phyloP scores from a whole-genome alignment of 2,329 filamentous ascomycete genomes.

The Fusarium verticillioides region DNA sequence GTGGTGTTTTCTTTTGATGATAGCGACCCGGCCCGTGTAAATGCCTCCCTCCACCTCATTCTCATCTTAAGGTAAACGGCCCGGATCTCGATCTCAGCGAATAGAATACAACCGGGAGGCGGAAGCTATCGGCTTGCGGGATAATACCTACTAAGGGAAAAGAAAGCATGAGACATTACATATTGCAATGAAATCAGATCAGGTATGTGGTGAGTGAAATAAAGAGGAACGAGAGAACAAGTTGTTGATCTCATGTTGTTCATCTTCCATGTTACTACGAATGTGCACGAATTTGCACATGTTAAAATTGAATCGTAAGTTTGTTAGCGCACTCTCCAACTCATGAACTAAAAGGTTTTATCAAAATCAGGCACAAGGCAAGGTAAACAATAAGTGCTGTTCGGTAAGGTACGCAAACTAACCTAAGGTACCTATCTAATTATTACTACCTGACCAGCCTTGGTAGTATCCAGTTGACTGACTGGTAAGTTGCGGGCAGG shows the following conservation, averaged over 20 bases:
- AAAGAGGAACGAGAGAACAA: not conserved
- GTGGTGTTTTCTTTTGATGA: conserved; percentile 5
- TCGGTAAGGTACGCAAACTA: not conserved
- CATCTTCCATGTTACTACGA: not conserved
- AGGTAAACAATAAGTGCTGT: conserved; percentile 1
- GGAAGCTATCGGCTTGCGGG: conserved; percentile 35
- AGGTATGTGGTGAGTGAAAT: not conserved
- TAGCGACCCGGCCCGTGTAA: conserved; percentile 7
- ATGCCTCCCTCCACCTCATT: conserved; percentile 26
- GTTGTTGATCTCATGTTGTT: not conserved
- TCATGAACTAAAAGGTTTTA: conserved; percentile 12
- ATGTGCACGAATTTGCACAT: conserved; percentile 12
- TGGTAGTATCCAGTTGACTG: not conserved
- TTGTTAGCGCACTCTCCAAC: conserved; percentile 4
- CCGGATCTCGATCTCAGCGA: conserved; percentile 31
- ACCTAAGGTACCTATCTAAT: too few species aligned
- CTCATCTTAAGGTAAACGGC: conserved; percentile 26
- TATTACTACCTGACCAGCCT: not conserved
- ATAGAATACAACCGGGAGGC: conserved; percentile 15
- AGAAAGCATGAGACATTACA: conserved; percentile 5
- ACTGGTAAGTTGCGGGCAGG: conserved; percentile 13
- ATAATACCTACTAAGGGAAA: conserved; percentile 18
- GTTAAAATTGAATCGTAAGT: conserved; percentile 1
- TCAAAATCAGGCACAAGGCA: conserved; percentile 20
- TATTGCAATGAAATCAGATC: not conserved